Evolutionary conservation across 2,329 filamentous ascomycete genomes (phyloP), one percentile per base, ranked within the genome.

Genomic region (Alternaria brassicicola): DNA sequence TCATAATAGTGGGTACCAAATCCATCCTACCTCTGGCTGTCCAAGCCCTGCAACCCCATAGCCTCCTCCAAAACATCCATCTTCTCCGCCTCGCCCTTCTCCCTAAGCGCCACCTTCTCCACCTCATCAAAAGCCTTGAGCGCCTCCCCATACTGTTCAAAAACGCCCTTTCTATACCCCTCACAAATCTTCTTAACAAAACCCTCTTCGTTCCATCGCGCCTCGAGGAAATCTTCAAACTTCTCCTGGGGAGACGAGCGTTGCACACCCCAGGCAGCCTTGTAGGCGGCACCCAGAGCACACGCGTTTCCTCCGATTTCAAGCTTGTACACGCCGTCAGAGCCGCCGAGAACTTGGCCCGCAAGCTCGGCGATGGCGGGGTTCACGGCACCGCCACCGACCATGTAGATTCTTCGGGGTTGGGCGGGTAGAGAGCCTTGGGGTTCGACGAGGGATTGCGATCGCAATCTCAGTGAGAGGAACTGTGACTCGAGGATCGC

Each of bases 221-320:
- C 82, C 7, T 90, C 92, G 61, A 99, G 89, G 63, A 97, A 82
- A 61, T 94, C 89, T 74, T 98, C 95, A 79, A 98, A 98, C 4
- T 85, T 91, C 84, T 96, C 88, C 2, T 80, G 71, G 0, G 68
- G 70, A 0, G 68, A 76, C 23, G 78, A 77, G 46, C 91, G 82
- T 81, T 95, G 92, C 54, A 92, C 82, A 1, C 90, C 93, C 95
- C 95, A 99, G 0, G 96, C 88, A 13, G 95, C 94, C 80, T 98
- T 98, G 80, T 98, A 97, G 25, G 94, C 94, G 6, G 92, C 92
- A 13, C 95, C 95, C 13, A 98, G 80, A 10, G 94, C 95, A 79
- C 95, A 99, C 3, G 95, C 94, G 79, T 96, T 97, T 25, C 93
- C 93, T 25, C 95, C 94, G 5, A 98, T 92, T 73, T 98, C 93